Conservation (phyloP, 768 basidiomycete species). For the Hypholoma fasciculare region DNA sequence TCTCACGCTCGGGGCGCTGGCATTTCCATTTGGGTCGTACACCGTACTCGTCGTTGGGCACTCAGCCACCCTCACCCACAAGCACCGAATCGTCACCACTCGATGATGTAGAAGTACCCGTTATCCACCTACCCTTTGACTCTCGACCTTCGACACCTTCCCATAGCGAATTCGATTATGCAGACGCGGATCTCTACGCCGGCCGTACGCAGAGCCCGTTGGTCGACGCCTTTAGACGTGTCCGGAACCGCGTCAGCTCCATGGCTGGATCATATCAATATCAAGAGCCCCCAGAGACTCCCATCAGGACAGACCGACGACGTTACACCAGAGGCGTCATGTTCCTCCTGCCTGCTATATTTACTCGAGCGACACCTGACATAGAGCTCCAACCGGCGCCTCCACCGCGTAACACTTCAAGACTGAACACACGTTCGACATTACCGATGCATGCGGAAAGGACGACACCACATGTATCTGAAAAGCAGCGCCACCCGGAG, state of each 20-base stretch:
- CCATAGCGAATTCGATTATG: conserved; percentile 44
- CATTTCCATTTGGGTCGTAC: conserved; percentile 65
- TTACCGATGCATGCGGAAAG: conserved; percentile 21
- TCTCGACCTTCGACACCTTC: conserved; percentile 57
- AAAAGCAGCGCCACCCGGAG: conserved; percentile 36
- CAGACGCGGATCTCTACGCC: conserved; percentile 39
- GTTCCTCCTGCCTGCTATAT: conserved; percentile 83
- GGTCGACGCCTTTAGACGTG: conserved; percentile 52
- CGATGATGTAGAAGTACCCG: conserved; percentile 49
- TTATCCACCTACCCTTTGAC: conserved; percentile 67
- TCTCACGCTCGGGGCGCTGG: conserved; percentile 72
- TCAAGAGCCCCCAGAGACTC: conserved; percentile 43
- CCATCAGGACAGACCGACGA: conserved; percentile 42
- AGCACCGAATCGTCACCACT: conserved; percentile 40
- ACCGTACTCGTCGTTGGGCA: conserved; percentile 41
- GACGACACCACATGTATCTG: conserved; percentile 34
- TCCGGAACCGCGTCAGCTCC: conserved; percentile 56
- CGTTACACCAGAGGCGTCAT: conserved; percentile 58
- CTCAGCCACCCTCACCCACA: conserved; percentile 41
- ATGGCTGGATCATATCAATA: conserved; percentile 42
- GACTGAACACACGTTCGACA: conserved; percentile 22
- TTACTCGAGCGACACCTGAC: conserved; percentile 48
- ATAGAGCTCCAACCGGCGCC: conserved; percentile 41
- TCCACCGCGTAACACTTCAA: conserved; percentile 21
- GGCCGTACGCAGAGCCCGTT: conserved; percentile 45